Conservation (phyloP, 1,139 yeast species). For the Citeromyces siamensis region DNA sequence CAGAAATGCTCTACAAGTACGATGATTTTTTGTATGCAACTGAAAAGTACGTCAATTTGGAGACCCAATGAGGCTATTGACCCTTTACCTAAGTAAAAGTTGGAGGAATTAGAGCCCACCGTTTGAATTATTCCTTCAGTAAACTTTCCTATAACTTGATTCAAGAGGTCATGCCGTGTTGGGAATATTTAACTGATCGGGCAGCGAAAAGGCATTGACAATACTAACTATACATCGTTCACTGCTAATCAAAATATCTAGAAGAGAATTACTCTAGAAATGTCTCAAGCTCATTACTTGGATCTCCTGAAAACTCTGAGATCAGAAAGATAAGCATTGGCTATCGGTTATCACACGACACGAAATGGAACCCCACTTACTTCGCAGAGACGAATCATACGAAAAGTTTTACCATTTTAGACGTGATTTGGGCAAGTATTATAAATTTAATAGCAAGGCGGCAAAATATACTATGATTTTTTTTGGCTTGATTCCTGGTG, state of each 20-base stretch:
- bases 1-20: too few relatives aligned
- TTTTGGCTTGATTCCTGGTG: slow-evolving; percentile 20
- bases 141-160: too few relatives aligned
- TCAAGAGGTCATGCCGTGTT: too few relatives aligned
- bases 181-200: too few relatives aligned
- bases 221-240: neutral
- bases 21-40: too few relatives aligned
- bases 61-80: too few relatives aligned
- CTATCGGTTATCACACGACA: slow-evolving; percentile 23
- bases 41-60: too few relatives aligned
- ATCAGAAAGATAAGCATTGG: neutral
- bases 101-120: too few relatives aligned
- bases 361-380: slow-evolving; percentile 8
- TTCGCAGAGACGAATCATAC: slow-evolving; percentile 13
- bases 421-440: slow-evolving; percentile 18
- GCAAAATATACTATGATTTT: slow-evolving; percentile 17
- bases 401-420: slow-evolving; percentile 19
- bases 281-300: neutral
- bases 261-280: neutral
- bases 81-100: too few relatives aligned
- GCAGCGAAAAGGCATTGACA: too few relatives aligned
- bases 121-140: too few relatives aligned
- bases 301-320: neutral
- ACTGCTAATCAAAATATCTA: neutral
- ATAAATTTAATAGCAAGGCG: slow-evolving; percentile 20